Conservation (phyloP, 345 rosid genomes). For the Erodium maritimum region DNA sequence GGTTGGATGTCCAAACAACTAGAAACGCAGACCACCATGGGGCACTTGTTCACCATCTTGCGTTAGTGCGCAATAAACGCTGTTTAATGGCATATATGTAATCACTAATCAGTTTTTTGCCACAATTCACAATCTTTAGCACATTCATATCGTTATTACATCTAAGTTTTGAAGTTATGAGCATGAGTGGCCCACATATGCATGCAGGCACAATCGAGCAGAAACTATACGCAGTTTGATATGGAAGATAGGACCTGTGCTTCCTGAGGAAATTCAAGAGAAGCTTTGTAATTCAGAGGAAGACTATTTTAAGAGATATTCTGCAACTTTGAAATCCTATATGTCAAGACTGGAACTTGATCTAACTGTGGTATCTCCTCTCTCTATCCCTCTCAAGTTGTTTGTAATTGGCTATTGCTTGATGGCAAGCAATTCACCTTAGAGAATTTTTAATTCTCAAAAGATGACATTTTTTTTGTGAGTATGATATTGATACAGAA, state of each 20-base stretch:
- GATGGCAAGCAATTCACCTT: too few relatives aligned
- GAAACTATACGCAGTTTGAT: slow-evolving; percentile 59
- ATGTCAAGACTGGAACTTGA: slow-evolving; percentile 1
- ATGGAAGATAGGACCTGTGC: slow-evolving; percentile 68
- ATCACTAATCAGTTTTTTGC: slow-evolving; percentile 11
- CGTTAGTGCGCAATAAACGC: slow-evolving; percentile 78
- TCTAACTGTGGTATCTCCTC: not conserved
- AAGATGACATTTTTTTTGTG: too few relatives aligned
- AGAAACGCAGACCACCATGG: slow-evolving; percentile 87
- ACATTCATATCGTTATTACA: too few relatives aligned
- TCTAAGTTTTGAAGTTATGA: not conserved
- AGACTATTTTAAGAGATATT: slow-evolving; percentile 19
- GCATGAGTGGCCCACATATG: not conserved
- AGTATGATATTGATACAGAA: too few relatives aligned
- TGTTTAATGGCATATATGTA: slow-evolving; percentile 93
- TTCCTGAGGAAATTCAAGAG: slow-evolving; percentile 63
- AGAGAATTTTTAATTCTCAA: too few relatives aligned
- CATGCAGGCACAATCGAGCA: slow-evolving; percentile 64
- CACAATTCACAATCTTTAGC: not conserved
- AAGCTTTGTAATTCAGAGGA: slow-evolving; percentile 61
- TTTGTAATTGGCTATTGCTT: too few relatives aligned
- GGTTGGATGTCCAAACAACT: slow-evolving; percentile 60
- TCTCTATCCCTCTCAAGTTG: too few relatives aligned
- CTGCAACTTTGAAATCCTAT: not conserved
- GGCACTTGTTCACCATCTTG: slow-evolving; percentile 73